Base-by-base conservation (phyloP, 352 stramenopile genomes). In the Phytophthora pinifolia region DNA sequence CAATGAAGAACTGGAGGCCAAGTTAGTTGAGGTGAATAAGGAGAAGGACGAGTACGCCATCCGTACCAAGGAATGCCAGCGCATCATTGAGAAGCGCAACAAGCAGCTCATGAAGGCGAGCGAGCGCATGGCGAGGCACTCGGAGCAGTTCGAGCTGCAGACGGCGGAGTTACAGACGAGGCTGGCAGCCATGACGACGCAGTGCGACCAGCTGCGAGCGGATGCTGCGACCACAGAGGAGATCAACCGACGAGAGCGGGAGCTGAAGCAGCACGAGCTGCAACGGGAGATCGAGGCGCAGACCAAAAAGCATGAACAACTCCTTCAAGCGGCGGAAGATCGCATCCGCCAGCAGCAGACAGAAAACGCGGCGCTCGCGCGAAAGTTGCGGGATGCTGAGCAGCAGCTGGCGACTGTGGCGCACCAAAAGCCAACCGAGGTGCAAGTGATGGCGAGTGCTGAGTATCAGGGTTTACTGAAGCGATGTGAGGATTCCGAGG, bases 41-140 rank as follows among this genome's bases (percentile, higher is more conserved):
- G 73, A 83, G 45, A 89, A 87, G 44, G 69, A 80, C 7, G 81
- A 89, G 57, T 77, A 46, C 34, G 67, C 63, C 31, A 92, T 90
- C 54, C 76, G 83, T 44, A 85, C 82, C 51, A 82, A 86, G 35
- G 83, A 92, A 42, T 92, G 83, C 49, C 80, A 92, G 41, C 71
- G 78, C 5, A 86, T 91, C 33, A 87, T 93, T 39, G 83, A 93
- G 54, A 93, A 93, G 67, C 81, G 83, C 59, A 93, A 89, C 67
- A 88, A 88, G 50, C 83, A 93, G 45, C 53, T 93, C 10, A 86
- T 91, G 52, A 93, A 93, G 56, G 81, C 79, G 7, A 93, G 81
- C 33, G 83, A 93, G 22, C 77, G 73, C 44, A 72, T 91, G 35
- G 74, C 75, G 27, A 63, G 79, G 4, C 72, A 83, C 18, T 76